Base-by-base conservation (phyloP, 2,329 filamentous ascomycete genomes). In the Fusarium sambucinum region DNA sequence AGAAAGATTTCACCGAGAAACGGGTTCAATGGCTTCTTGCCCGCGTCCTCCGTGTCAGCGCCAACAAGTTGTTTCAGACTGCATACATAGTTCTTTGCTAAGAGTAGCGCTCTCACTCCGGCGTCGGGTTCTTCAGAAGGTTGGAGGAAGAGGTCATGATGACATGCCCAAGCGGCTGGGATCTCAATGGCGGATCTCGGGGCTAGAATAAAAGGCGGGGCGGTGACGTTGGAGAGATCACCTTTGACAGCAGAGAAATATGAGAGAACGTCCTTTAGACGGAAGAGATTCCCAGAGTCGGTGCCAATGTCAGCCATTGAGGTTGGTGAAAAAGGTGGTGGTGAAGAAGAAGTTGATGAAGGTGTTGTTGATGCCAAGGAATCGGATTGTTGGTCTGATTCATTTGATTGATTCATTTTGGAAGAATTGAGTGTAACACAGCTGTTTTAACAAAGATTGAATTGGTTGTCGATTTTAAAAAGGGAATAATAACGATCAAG, bases 1-100 rank as follows among this genome's bases (percentile, higher is more conserved):
- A 85, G 62, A 65, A 85, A 86, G 1, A 85, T 57, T 74, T 86
- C 84, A 23, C 84, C 84, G 0, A 86, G 75, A 57, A 86, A 86
- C 4, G 84, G 83, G 56, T 86, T 86, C 12, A 86, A 78, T 3
- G 84, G 84, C 66, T 86, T 86, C 73, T 83, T 84, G 45, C 38
- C 52, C 0, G 45, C 52, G 16, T 64, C 53, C 17, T 55, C 45
- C 0, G 61, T 52, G 12, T 64, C 61, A 21, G 61, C 61, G 4
- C 19, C 42, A 14, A 64, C 61, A 1, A 64, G 59, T 3, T 64
- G 59, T 5, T 64, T 64, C 2, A 64, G 12, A 30, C 61, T 64
- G 3, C 59, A 64, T 0, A 64, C 32, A 35, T 64, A 64, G 7
- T 64, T 64, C 16, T 64, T 64, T 1, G 59, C 59, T 3, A 64